Evolutionary conservation across 2,329 filamentous ascomycete genomes (phyloP), one percentile per base, ranked within the genome.

Genomic region (Pseudohalonectria lignicola): DNA sequence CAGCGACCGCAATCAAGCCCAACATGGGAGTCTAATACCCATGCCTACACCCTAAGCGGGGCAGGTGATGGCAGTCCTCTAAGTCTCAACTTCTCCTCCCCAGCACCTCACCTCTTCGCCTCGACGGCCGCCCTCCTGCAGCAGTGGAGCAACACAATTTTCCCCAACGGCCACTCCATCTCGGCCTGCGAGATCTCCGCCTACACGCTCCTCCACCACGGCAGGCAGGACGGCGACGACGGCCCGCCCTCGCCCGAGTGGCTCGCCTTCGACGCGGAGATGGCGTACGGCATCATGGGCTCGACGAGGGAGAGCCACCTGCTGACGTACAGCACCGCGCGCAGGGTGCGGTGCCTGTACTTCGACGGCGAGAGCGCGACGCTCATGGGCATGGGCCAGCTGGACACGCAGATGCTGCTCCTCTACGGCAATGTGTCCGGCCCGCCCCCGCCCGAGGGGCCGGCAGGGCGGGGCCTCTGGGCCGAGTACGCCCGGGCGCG

Each of bases 201-300:
- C 11, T 63, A 61, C 42, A 69, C 67, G 9, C 56, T 64, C 39
- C 50, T 71, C 28, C 69, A 70, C 51, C 68, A 72, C 48, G 67
- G 67, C 11, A 52, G 66, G 9, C 36, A 25, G n/a, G 40, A 25
- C 3, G 19, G 9, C 12, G 28, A 9, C 8, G 31, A 38, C 15
- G 37, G 12, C 8, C 61, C 66, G 4, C 60, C 64, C 13, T 67
- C 60, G 39, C 67, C 66, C 11, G 68, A 72, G 50, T 72, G 67
- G 66, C 52, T 71, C 17, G 63, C 67, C 5, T 65, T 72, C 44
- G 68, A 71, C 47, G 53, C 66, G 47, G 66, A 65, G 40, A 71
- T 71, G 67, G 58, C 65, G n/a, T 71, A 71, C 45, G 64, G 63
- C 5, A 71, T 72, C 43, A 69, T 69, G 60, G 67, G 67, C 16